These are phyloP conservation scores for Coemansia sp. DNA, from an alignment of 192 early-diverging fungal genomes.

Conservation along the genomic window DNA sequence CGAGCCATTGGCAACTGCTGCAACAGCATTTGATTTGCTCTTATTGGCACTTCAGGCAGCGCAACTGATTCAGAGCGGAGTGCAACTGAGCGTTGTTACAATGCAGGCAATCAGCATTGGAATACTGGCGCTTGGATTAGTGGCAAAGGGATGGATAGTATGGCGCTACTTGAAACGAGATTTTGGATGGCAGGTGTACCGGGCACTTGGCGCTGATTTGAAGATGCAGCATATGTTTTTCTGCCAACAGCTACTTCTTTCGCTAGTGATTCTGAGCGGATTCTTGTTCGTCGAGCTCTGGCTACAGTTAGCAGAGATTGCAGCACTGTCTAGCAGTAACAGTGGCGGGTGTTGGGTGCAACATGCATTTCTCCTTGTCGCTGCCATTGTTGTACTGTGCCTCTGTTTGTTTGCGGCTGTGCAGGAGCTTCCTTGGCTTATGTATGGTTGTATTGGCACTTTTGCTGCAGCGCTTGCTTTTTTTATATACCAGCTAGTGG, in stretches of 20 bases:
- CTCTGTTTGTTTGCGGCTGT: constrained; percentile 29
- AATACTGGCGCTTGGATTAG: constrained; percentile 16
- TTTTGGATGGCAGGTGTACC: constrained; percentile 54
- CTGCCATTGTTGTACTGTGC: constrained; percentile 14
- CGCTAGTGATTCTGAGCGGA: constrained; percentile 25
- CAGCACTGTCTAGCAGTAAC: constrained; percentile 19
- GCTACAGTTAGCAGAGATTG: constrained; percentile 55
- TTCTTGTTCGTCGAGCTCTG: constrained; percentile 46
- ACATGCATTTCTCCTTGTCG: constrained; percentile 9
- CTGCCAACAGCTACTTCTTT: constrained; percentile 34
- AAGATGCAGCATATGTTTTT: constrained; percentile 53
- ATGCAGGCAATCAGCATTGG: constrained; percentile 25
- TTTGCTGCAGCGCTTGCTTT: constrained; percentile 17
- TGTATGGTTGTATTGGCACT: constrained; percentile 24
- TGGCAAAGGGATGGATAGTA: constrained; percentile 23
- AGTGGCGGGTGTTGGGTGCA: constrained; percentile 18
- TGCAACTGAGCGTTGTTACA: constrained; percentile 7
- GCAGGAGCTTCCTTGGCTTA: constrained; percentile 35
- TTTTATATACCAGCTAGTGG: constrained; percentile 46
- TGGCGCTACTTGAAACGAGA: constrained; percentile 41
- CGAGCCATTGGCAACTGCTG: constrained; percentile 24
- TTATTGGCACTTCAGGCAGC: constrained; percentile 22
- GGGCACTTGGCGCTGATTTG: constrained; percentile 47
- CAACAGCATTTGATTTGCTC: constrained; percentile 34
- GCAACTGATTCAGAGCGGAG: constrained; percentile 23